phyloP scores from a whole-genome alignment of 805 yeast genomes.

The Candida boidinii region DNA sequence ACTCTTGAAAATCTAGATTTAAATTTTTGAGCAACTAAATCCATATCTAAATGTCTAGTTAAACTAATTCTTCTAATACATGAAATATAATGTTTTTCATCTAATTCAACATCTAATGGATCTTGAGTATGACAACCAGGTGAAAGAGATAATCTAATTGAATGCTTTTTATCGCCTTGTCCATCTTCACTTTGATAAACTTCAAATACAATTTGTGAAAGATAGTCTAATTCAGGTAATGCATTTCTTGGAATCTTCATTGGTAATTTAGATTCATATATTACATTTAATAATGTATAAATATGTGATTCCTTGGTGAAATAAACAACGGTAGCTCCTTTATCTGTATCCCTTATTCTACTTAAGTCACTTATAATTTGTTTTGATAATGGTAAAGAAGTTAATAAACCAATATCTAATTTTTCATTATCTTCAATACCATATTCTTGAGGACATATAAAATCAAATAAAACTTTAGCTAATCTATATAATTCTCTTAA shows the following conservation, averaged over 20 bases:
- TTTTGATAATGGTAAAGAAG: constrained; percentile 88
- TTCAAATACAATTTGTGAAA: constrained; percentile 92
- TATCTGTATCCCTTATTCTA: constrained; percentile 66
- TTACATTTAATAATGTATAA: constrained; percentile 82
- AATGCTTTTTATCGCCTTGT: constrained; percentile 69
- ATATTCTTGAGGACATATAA: constrained; percentile 97
- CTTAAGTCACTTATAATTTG: constrained; percentile 78
- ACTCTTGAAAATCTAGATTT: constrained; percentile 80
- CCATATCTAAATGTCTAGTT: constrained; percentile 90
- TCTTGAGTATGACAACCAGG: constrained; percentile 99
- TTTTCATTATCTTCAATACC: constrained; percentile 95
- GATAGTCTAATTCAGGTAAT: constrained; percentile 89
- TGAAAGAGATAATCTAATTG: constrained; percentile 83
- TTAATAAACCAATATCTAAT: constrained; percentile 88
- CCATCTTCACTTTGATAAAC: constrained; percentile 74
- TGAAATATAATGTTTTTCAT: constrained; percentile 92
- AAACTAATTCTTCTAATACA: constrained; percentile 87
- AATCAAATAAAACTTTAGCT: constrained; percentile 91
- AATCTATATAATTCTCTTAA: constrained; percentile 82
- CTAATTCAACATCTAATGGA: constrained; percentile 93
- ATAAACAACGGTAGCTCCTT: constrained; percentile 80
- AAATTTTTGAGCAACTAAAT: constrained; percentile 73
- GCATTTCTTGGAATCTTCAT: constrained; percentile 93
- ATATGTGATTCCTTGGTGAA: constrained; percentile 97
- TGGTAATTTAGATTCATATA: constrained; percentile 90